A percentile compares a stretch with the other conserved stretches of the same genome.
Evolutionary conservation across 306 rosid species (phyloP).

Genomic region (Arachis hypogaea): DNA sequence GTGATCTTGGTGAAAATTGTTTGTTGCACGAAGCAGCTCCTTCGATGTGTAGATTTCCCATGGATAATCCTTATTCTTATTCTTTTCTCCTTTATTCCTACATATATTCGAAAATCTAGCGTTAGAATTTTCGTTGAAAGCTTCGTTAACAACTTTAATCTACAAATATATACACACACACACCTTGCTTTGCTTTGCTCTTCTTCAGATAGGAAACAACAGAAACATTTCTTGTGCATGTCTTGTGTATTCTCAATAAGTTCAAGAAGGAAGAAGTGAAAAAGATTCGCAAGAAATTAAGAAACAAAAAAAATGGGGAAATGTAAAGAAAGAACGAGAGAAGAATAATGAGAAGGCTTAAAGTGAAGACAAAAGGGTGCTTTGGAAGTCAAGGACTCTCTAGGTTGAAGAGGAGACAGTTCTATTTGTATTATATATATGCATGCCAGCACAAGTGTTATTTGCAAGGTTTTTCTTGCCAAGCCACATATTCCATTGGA

Average conservation of each 20-base stretch:
- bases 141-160: neutral
- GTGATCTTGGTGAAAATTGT: slow-evolving; percentile 75
- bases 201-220: slow-evolving; percentile 49
- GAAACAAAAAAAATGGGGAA: slow-evolving; percentile 43
- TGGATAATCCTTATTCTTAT: slow-evolving; percentile 61
- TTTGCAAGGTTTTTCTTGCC: slow-evolving; percentile 48
- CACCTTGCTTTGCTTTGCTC: slow-evolving; percentile 51
- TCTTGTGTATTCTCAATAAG: slow-evolving; percentile 30
- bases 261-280: slow-evolving; percentile 27
- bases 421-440: slow-evolving; percentile 41
- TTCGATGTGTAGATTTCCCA: slow-evolving; percentile 84
- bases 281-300: slow-evolving; percentile 40
- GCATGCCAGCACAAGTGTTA: slow-evolving; percentile 39
- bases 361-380: slow-evolving; percentile 64
- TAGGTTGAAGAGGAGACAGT: slow-evolving; percentile 30
- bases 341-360: slow-evolving; percentile 41
- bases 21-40: slow-evolving; percentile 88
- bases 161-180: neutral
- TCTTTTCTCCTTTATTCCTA: slow-evolving; percentile 46
- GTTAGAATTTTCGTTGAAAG: neutral
- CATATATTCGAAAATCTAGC: neutral
- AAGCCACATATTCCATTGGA: slow-evolving; percentile 46
- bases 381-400: slow-evolving; percentile 67
- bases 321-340: slow-evolving; percentile 44
- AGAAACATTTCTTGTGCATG: slow-evolving; percentile 59